phyloP scores from a whole-genome alignment of 1,284 basidiomycete genomes.

The Kwoniella shivajii region DNA sequence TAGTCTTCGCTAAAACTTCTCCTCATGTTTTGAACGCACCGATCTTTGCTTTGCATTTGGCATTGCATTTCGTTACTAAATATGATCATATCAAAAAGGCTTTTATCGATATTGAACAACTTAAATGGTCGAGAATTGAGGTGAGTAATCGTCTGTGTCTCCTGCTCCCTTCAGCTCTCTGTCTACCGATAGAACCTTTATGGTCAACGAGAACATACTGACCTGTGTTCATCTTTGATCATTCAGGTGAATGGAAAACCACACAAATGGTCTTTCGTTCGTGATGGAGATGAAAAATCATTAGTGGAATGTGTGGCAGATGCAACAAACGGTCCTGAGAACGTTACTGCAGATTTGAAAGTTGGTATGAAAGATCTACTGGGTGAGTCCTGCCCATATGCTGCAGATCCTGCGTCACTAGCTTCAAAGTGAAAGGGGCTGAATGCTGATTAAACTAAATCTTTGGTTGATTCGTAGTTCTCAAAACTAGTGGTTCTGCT shows the following conservation, averaged over 20 bases:
- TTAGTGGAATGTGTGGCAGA: constrained; percentile 71
- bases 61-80: constrained; percentile 77
- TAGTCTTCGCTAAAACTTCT: constrained; percentile 83
- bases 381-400: constrained; percentile 59
- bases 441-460: not conserved
- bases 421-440: too few relatives aligned
- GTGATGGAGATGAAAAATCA: constrained; percentile 89
- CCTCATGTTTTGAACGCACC: constrained; percentile 81
- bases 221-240: not conserved
- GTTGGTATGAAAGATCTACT: constrained; percentile 76
- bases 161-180: not conserved
- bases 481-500: constrained; percentile 85
- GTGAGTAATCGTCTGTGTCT: constrained; percentile 50
- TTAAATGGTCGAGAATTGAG: constrained; percentile 82
- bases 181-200: not conserved
- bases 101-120: constrained; percentile 74
- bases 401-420: not conserved
- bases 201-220: not conserved
- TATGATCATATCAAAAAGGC: constrained; percentile 78
- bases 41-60: constrained; percentile 83
- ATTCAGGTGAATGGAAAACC: constrained; percentile 54
- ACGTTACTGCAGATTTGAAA: constrained; percentile 62
- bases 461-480: constrained; percentile 59
- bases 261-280: constrained; percentile 80
- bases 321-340: constrained; percentile 61